phyloP scores from a whole-genome alignment of 2,329 filamentous ascomycete genomes.

The Penicillium sp. region DNA sequence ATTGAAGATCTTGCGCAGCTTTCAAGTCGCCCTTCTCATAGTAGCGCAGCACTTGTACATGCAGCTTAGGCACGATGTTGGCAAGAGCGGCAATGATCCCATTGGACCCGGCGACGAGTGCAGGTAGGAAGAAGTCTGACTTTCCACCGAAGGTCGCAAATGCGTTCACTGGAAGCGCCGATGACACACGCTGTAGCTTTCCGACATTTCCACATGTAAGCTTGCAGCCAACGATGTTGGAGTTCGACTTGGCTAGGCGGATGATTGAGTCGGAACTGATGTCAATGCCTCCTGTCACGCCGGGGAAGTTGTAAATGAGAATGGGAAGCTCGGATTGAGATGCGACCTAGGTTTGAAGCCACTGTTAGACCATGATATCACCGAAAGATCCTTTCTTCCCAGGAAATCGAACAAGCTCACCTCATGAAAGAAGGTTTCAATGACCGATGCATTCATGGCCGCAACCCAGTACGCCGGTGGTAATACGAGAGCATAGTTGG shows the following conservation, averaged over 20 bases:
- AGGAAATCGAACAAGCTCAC: background rate
- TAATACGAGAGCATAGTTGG: conserved; percentile 69
- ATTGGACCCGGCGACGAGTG: conserved; percentile 70
- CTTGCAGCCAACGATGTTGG: conserved; percentile 65
- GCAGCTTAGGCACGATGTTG: conserved; percentile 78
- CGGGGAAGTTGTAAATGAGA: conserved; percentile 68
- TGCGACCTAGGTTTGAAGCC: conserved; percentile 45
- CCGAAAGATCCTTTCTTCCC: background rate
- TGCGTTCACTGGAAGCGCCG: conserved; percentile 23
- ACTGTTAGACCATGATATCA: background rate
- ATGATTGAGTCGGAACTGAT: conserved; percentile 62
- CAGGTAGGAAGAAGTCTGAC: conserved; percentile 79
- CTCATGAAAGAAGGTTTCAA: conserved; percentile 61
- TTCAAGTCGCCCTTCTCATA: conserved; percentile 69
- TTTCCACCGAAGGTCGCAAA: conserved; percentile 84
- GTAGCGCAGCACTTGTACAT: conserved; percentile 72
- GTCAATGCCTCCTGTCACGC: conserved; percentile 58
- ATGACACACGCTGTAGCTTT: conserved; percentile 62
- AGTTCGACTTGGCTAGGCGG: conserved; percentile 49
- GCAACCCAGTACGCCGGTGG: conserved; percentile 69
- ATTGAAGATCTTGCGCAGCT: conserved; percentile 71
- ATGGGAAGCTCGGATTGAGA: conserved; percentile 57
- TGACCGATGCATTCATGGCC: conserved; percentile 60
- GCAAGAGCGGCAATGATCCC: conserved; percentile 80
- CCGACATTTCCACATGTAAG: conserved; percentile 66